Percentiles rank a stretch among this genome's conserved stretches.
Conservation (phyloP, 177 flowering plant genomes). For the Vitis hybrid region DNA sequence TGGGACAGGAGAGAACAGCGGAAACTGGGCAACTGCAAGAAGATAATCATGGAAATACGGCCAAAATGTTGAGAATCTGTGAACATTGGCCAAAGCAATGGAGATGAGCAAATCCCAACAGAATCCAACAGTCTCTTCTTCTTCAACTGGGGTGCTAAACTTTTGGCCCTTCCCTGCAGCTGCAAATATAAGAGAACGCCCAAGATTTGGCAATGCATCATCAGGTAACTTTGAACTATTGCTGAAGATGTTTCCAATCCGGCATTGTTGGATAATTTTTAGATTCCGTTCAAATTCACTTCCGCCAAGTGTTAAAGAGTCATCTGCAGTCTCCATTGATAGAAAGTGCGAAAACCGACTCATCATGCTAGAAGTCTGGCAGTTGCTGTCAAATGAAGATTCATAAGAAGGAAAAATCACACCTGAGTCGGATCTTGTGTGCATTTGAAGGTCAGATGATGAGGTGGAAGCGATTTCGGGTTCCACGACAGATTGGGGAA, state of each 20-base stretch:
- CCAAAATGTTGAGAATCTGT: slow-evolving; percentile 68
- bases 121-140: slow-evolving; percentile 83
- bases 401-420: slow-evolving; percentile 32
- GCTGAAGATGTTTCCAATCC: slow-evolving; percentile 66
- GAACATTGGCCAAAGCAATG: slow-evolving; percentile 44
- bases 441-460: slow-evolving; percentile 23
- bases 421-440: slow-evolving; percentile 45
- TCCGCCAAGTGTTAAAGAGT: slow-evolving; percentile 45
- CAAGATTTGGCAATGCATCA: slow-evolving; percentile 66
- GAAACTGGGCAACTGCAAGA: slow-evolving; percentile 62
- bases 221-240: slow-evolving; percentile 51
- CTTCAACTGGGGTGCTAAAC: slow-evolving; percentile 83
- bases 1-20: slow-evolving; percentile 76
- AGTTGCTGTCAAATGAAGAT: slow-evolving; percentile 21
- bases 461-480: slow-evolving; percentile 34
- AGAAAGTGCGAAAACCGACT: slow-evolving; percentile 70
- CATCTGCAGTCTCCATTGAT: slow-evolving; percentile 64
- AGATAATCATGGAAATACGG: slow-evolving; percentile 71
- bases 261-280: slow-evolving; percentile 77
- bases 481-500: slow-evolving; percentile 75
- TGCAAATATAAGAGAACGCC: slow-evolving; percentile 75
- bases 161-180: slow-evolving; percentile 93
- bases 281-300: slow-evolving; percentile 78
- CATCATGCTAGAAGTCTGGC: slow-evolving; percentile 35
- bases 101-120: slow-evolving; percentile 76